Base-by-base conservation (phyloP, 2,329 filamentous ascomycete species). In the Colletotrichum liriopes region DNA sequence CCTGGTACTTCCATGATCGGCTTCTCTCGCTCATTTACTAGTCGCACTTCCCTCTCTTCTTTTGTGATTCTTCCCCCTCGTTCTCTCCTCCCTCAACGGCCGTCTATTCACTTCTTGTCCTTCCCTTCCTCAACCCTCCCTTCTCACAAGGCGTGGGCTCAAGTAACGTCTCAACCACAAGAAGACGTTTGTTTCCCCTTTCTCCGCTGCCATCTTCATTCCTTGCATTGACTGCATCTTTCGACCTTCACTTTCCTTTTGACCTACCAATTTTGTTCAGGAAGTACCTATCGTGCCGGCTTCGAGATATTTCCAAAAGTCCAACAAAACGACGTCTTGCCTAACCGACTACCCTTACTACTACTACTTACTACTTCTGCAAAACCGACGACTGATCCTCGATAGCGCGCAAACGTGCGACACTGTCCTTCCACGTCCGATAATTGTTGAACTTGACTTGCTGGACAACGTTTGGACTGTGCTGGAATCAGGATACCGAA, bases 201-300 rank as follows among this genome's bases (percentile, higher is more conserved):
- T 35, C n/a, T 20, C 62, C 29, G 26, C 23, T 26, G n/a, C 45
- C 65, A 39, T 43, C 26, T 67, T 61, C 35, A 61, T 49, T 51
- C 20, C 29, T 37, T 62, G 68, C 68, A 71, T 71, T 68, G 68
- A 71, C 56, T 71, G 64, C 68, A 68, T n/a, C 35, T 37, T 67
- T 62, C 35, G 32, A 56, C 51, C 20, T 35, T 58, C 32, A 29
- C 56, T 62, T 71, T 43, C 35, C 26, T 18, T 18, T 16, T 7
- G 16, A n/a, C 49, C 56, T 7, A n/a, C 9, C 35, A 9, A 37
- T 23, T 29, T 56, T 54, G 32, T 35, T 59, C 45, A 45, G 64
- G 65, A 68, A 59, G 29, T 63, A 58, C 49, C 64, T 6, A 63
- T 63, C 65, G 65, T 49, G 64, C 69, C 37, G 65, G 69, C 47